Percentiles rank a stretch among this genome's conserved stretches.
Conservation (phyloP, 148 eudicot genomes). For the Rhododendron kiyosumense region DNA sequence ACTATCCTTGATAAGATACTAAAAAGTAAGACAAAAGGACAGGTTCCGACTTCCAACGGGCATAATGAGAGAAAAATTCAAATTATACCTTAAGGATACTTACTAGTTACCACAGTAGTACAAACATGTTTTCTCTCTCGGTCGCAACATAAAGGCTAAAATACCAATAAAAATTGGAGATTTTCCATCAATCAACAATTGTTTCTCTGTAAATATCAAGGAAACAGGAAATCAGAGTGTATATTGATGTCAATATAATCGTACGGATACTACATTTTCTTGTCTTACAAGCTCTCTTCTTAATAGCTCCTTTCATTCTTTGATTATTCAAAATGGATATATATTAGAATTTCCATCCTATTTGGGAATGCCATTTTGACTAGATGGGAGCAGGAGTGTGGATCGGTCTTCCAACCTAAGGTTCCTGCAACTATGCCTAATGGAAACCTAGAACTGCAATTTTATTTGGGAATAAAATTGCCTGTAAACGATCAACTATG, state of each 20-base stretch:
- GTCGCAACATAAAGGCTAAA: not conserved
- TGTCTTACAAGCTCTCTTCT: not conserved
- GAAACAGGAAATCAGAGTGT: not conserved
- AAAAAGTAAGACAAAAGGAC: not conserved
- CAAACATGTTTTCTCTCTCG: not conserved
- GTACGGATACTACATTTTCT: not conserved
- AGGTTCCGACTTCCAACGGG: not conserved
- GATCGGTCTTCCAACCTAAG: not conserved
- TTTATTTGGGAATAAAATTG: no score
- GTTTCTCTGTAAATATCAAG: not conserved
- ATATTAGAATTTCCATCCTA: not conserved
- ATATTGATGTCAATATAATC: not conserved
- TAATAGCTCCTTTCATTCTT: not conserved
- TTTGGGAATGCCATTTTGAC: not conserved
- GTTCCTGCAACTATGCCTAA: not conserved
- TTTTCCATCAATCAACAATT: not conserved
- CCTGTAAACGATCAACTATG: not conserved
- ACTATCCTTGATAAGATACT: not conserved
- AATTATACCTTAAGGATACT: not conserved
- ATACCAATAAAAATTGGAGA: not conserved
- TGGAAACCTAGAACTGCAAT: not conserved
- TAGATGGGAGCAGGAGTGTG: not conserved
- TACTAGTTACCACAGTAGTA: not conserved
- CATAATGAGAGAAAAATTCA: not conserved
- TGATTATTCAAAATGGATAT: not conserved